Base-by-base conservation (phyloP, 2,329 filamentous ascomycete species). In the Cladophialophora carrionii region DNA sequence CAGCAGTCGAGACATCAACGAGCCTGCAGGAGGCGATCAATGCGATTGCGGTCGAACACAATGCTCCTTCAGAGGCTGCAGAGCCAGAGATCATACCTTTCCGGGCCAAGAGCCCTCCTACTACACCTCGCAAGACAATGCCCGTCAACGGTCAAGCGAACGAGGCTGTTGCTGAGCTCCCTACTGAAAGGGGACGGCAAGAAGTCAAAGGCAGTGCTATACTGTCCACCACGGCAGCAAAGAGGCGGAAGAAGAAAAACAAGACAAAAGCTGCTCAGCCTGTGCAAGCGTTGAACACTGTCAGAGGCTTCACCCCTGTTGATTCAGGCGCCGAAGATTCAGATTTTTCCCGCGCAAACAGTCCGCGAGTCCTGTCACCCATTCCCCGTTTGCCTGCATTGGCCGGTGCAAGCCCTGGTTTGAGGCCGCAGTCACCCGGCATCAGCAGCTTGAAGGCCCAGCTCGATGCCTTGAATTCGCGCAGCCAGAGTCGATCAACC, bases 361-460 rank as follows among this genome's bases (percentile, higher is more conserved):
- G 77, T 52, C 64, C 71, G 9, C 72, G 73, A 57, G 70, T 73
- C 2, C 70, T 73, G 48, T 77, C 74, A 58, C 73, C 71, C 34
- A 65, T 65, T 17, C 68, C 75, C 20, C 73, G 71, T 63, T 65
- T 75, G 20, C 71, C 69, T 26, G 63, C 70, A 12, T 68, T 74
- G 54, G 71, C 71, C 6, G 74, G 71, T 29, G 72, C 72, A 68
- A 84, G 81, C 66, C 81, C 81, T n/a, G 77, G 78, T 26, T 75
- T 83, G 41, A 78, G 83, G 65, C 81, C 85, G 6, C 76, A 79
- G 0, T 83, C 82, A 51, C 88, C 89, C 65, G 92, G 92, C 55
- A 92, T 97, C 72, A 90, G 91, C 73, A 90, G 89, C 72, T 81
- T 97, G 73, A 92, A 92, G 75, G 83, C 89, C 75, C 89, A 95